Base-by-base conservation (phyloP, 2,329 filamentous ascomycete genomes). In the Aspergillus carbonarius region DNA sequence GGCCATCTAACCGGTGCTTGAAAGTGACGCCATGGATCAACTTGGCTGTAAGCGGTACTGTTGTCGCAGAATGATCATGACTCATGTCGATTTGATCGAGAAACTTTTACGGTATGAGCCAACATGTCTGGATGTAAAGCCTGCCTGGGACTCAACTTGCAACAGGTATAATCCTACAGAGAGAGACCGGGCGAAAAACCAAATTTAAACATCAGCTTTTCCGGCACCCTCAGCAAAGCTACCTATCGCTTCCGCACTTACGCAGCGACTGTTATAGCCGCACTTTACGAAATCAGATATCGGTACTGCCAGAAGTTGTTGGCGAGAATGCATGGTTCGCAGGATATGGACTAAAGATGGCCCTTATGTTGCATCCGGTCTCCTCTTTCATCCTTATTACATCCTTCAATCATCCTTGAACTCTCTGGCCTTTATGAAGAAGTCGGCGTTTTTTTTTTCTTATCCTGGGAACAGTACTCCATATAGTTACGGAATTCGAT, bases 21-120 rank as follows among this genome's bases (percentile, higher is more conserved):
- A 37, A 68, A 97, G 95, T 72, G 92, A 97, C 75, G 95, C 93
- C 42, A 96, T 99, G 89, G 93, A 98, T 77, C 85, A 92, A 74
- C 87, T 99, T 54, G 92, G 92, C 57, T 89, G 96, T 72, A 93
- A 92, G 79, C 87, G 95, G 68, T 99, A 99, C 82, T 99, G 95
- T 85, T 99, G 95, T 82, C 91, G 95, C 69, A 90, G 95, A 72
- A 99, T 99, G 95, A 88, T 99, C 77, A 97, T 99, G 90, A 99
- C 95, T 60, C 95, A 99, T 79, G 95, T 99, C 70, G 95, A 99
- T 76, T 83, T 99, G 62, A 97, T 99, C 69, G 95, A 99, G 83
- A 99, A 99, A 81, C 86, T 99, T 52, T 86, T 99, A 66, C 91
- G 93, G 91, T 96, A 88, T 68, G 85, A 23, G 25, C 17, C 10